Evolutionary conservation across 2,329 filamentous ascomycete species (phyloP).

Genomic region (Aspergillus clavatus): DNA sequence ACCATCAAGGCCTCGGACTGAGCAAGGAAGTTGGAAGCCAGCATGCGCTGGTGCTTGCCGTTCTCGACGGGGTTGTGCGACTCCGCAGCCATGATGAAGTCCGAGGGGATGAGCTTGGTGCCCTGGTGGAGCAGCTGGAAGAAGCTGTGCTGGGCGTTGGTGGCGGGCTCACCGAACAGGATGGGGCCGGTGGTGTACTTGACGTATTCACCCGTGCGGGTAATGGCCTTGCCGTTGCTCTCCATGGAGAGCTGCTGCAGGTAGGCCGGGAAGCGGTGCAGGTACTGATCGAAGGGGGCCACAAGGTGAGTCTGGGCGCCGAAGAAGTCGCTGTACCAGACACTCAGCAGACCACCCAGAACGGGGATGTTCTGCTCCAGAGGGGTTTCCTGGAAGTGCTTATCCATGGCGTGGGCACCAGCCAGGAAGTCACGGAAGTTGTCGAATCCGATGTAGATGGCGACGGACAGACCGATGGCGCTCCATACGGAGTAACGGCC

Average conservation of each 20-base stretch:
- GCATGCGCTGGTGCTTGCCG: constrained; percentile 81
- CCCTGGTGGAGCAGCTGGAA: constrained; percentile 99
- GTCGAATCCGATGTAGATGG: constrained; percentile 91
- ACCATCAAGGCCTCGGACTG: constrained; percentile 53
- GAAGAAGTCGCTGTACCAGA: constrained; percentile 99
- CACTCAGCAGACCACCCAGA: constrained; percentile 85
- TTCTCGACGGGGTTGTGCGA: constrained; percentile 92
- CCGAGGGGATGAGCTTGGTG: constrained; percentile 95
- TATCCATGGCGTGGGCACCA: constrained; percentile 96
- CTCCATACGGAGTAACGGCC: constrained; percentile 99
- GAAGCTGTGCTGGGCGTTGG: constrained; percentile 99
- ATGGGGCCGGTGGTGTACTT: constrained; percentile 98
- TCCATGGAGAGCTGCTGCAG: constrained; percentile 99
- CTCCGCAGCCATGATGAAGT: constrained; percentile 95
- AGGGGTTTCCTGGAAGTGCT: constrained; percentile 89
- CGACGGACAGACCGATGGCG: constrained; percentile 91
- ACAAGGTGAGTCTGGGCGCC: constrained; percentile 96
- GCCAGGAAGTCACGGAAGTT: constrained; percentile 96
- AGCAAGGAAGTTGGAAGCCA: constrained; percentile 49
- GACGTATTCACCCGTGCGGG: constrained; percentile 77
- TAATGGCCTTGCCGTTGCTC: constrained; percentile 97
- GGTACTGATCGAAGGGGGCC: constrained; percentile 97
- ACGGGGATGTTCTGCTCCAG: constrained; percentile 93
- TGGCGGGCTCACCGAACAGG: constrained; percentile 95
- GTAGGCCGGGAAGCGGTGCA: constrained; percentile 98